These are phyloP conservation scores for Exophiala alcalophila DNA, from an alignment of 2,329 filamentous ascomycete genomes.

Conservation along the genomic window DNA sequence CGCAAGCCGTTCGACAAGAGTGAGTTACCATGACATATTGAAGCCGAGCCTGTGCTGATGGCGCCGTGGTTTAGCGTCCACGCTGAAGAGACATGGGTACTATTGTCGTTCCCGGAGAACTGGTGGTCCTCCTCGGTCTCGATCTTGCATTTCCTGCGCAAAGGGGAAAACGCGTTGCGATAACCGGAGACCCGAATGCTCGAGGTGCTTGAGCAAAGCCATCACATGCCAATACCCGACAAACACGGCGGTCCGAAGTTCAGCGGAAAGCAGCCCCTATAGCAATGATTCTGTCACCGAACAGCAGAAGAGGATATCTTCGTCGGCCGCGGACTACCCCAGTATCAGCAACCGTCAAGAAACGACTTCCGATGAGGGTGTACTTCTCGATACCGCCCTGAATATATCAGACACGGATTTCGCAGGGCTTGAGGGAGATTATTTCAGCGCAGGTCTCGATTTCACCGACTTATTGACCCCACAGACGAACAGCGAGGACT, in stretches of 20 bases:
- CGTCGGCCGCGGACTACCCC: background rate
- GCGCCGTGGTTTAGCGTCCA: constrained; percentile 36
- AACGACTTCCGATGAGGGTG: background rate
- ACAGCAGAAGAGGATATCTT: background rate
- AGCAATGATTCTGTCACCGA: too few species aligned
- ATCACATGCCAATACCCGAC: constrained; percentile 40
- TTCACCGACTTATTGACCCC: constrained; percentile 27
- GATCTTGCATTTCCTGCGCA: constrained; percentile 41
- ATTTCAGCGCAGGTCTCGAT: constrained; percentile 27
- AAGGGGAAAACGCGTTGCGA: constrained; percentile 42
- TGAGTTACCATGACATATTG: constrained; percentile 31
- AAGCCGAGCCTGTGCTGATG: background rate
- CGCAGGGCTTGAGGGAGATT: background rate
- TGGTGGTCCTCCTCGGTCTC: constrained; percentile 29
- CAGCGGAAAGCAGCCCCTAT: too few species aligned
- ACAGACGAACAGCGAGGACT: constrained; percentile 15
- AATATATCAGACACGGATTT: background rate
- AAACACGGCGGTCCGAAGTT: too few species aligned
- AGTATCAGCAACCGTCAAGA: background rate
- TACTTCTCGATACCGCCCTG: background rate
- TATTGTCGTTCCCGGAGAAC: constrained; percentile 43
- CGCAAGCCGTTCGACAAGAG: constrained; percentile 45
- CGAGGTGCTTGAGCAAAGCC: constrained; percentile 38
- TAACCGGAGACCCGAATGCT: constrained; percentile 38
- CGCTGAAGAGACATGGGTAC: constrained; percentile 46